phyloP scores from a whole-genome alignment of 176 grass and related monocot species.

The Bothriochloa decipiens region DNA sequence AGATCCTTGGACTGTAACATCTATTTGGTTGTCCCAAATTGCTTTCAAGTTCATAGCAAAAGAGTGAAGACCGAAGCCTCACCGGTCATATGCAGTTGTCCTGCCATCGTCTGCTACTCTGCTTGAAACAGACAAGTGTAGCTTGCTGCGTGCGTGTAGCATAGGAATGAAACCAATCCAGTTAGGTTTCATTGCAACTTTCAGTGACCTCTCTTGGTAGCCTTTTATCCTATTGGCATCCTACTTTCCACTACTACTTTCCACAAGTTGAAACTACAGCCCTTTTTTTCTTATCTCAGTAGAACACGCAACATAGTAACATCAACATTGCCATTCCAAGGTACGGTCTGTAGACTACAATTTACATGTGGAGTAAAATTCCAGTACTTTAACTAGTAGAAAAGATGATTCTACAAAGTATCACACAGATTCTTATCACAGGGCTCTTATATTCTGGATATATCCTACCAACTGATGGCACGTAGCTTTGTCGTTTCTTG shows the following conservation, averaged over 20 bases:
- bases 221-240: neutral
- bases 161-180: neutral
- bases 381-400: neutral
- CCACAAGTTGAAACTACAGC: neutral
- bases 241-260: neutral
- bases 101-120: neutral
- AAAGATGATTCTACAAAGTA: neutral
- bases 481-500: neutral
- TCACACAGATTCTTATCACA: neutral
- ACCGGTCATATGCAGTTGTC: neutral
- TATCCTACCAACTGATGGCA: neutral
- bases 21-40: neutral
- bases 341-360: neutral
- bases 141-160: neutral
- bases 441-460: neutral
- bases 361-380: neutral
- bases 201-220: neutral
- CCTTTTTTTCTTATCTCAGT: neutral
- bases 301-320: neutral
- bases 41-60: neutral
- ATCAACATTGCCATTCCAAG: neutral
- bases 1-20: neutral
- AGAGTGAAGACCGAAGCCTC: neutral
- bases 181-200: neutral
- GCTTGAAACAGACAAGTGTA: neutral